Conservation (phyloP, 768 basidiomycete species). For the Rhodotorula diobovata region DNA sequence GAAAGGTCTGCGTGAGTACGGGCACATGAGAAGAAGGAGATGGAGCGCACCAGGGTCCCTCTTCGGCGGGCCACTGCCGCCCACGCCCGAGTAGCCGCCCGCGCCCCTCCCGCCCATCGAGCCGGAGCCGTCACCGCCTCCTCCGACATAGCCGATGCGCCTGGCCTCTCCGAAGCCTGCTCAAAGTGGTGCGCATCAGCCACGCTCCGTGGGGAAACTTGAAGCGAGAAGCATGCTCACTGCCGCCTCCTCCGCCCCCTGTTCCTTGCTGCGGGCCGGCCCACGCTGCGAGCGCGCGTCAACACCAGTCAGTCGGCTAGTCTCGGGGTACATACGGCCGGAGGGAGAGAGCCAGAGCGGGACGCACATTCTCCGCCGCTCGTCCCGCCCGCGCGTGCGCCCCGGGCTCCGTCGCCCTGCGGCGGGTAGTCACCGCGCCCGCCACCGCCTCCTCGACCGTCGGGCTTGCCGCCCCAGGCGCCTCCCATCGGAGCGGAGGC, state of each 20-base stretch:
- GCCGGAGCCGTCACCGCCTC: neutral
- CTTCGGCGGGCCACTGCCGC: neutral
- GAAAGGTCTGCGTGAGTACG: too few species aligned
- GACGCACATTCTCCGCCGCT: neutral
- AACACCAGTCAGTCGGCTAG: neutral
- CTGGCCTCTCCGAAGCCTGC: neutral
- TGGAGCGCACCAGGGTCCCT: neutral
- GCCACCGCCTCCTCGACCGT: neutral
- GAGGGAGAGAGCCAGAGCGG: neutral
- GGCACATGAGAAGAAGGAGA: neutral
- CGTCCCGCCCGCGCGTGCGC: neutral
- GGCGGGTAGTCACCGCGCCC: too few species aligned
- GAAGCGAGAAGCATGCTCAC: too few species aligned
- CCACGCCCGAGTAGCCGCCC: neutral
- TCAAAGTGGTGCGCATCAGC: too few species aligned
- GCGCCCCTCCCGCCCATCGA: neutral
- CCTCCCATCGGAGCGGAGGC: too few species aligned
- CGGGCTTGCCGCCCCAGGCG: neutral
- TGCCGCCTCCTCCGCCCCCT: neutral
- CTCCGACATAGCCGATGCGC: neutral
- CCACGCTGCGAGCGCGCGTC: neutral
- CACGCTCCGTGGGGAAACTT: too few species aligned
- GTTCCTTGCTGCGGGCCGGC: too few species aligned
- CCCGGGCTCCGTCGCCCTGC: neutral
- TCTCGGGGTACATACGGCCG: too few species aligned